phyloP scores from a whole-genome alignment of 768 basidiomycete genomes.

The Sporobolomyces phaffii region DNA sequence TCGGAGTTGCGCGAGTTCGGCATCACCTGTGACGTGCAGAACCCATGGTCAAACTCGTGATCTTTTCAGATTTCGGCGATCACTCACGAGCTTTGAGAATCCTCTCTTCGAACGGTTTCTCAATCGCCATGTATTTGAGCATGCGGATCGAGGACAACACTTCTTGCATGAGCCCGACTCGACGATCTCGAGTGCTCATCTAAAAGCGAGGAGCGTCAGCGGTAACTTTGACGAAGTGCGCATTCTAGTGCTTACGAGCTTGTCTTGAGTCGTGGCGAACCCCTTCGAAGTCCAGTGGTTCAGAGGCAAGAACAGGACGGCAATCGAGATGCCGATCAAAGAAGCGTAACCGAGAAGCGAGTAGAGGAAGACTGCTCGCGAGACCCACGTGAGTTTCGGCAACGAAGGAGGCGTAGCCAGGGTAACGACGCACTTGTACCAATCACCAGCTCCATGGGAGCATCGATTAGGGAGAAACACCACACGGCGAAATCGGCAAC shows the following conservation, averaged over 20 bases:
- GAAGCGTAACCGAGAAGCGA: constrained; percentile 41
- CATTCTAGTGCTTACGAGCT: constrained; percentile 35
- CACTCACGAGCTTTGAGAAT: constrained; percentile 31
- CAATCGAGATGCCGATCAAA: constrained; percentile 40
- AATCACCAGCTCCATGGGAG: constrained; percentile 38
- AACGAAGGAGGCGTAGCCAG: too few relatives aligned
- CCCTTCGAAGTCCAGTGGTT: constrained; percentile 40
- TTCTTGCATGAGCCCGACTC: constrained; percentile 44
- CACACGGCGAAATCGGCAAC: constrained; percentile 31
- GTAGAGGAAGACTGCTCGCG: constrained; percentile 34
- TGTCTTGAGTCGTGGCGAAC: constrained; percentile 41
- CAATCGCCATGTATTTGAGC: constrained; percentile 41
- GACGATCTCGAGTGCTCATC: constrained; percentile 44
- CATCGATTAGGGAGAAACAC: constrained; percentile 34
- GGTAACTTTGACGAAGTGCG: background rate
- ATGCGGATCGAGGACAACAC: constrained; percentile 46
- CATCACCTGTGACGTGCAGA: constrained; percentile 18
- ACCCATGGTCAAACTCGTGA: too few relatives aligned
- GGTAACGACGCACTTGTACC: constrained; percentile 25
- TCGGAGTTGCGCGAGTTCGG: constrained; percentile 37
- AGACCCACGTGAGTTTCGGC: background rate
- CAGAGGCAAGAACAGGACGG: constrained; percentile 41
- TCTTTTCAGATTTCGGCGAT: too few relatives aligned
- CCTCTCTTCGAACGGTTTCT: constrained; percentile 37
- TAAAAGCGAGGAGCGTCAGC: constrained; percentile 4